These are phyloP conservation scores for Nakazawaea molendinolei DNA, from an alignment of 805 yeast genomes.

Conservation along the genomic window DNA sequence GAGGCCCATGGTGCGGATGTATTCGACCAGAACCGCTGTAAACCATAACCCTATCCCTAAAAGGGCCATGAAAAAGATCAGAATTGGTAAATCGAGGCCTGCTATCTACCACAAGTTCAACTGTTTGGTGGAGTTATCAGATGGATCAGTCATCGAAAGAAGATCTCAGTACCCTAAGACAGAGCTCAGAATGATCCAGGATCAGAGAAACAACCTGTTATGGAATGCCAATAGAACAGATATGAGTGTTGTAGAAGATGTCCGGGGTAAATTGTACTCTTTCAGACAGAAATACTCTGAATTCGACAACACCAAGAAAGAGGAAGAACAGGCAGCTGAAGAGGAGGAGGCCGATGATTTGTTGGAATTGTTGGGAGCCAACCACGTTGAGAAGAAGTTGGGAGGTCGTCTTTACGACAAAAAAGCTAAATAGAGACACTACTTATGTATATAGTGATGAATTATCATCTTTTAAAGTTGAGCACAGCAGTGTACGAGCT, in stretches of 20 bases:
- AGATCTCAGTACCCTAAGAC: conserved; percentile 83
- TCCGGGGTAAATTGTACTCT: conserved; percentile 73
- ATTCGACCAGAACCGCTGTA: conserved; percentile 10
- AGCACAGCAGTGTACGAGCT: too few relatives aligned
- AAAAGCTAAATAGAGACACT: conserved; percentile 2
- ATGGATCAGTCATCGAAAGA: conserved; percentile 84
- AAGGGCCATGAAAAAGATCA: conserved; percentile 64
- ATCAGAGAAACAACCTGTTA: conserved; percentile 77
- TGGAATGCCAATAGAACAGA: conserved; percentile 90
- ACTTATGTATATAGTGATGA: conserved; percentile 1
- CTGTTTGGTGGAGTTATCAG: conserved; percentile 82
- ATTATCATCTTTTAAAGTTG: too few relatives aligned
- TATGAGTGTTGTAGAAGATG: conserved; percentile 64
- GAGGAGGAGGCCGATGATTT: conserved; percentile 36
- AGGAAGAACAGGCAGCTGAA: conserved; percentile 8
- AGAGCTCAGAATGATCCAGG: conserved; percentile 79
- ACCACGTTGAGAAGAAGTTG: conserved; percentile 27
- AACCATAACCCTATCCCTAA: conserved; percentile 20
- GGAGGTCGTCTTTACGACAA: conserved; percentile 22
- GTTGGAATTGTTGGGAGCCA: conserved; percentile 50
- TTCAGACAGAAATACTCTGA: conserved; percentile 62
- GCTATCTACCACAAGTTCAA: conserved; percentile 90
- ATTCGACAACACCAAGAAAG: conserved; percentile 28
- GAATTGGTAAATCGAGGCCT: conserved; percentile 84
- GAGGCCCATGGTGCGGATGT: not conserved